Evolutionary conservation across 306 rosid genomes (phyloP).

Genomic region (Ormosia semicastrata): DNA sequence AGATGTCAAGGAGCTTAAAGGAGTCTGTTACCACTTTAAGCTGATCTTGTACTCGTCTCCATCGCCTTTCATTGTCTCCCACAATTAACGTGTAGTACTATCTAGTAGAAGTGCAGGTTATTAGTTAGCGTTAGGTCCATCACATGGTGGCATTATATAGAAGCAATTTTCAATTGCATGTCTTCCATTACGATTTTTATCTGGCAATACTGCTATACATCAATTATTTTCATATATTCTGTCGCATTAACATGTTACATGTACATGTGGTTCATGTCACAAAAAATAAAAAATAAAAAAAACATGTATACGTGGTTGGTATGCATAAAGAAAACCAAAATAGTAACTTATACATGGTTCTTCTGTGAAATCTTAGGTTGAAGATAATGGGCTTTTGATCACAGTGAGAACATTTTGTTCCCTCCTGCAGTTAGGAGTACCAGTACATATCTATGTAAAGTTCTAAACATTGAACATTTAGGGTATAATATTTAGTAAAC

Average conservation of each 20-base stretch:
- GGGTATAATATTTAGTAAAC: no score
- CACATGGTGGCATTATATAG: neutral
- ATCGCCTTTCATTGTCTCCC: constrained; percentile 84
- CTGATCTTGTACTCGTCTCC: constrained; percentile 72
- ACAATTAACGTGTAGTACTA: constrained; percentile 82
- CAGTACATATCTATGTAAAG: no score
- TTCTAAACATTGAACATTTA: no score
- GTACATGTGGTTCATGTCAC: no score
- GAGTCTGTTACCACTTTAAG: constrained; percentile 95
- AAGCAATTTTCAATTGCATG: neutral
- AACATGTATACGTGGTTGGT: no score
- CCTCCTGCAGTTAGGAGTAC: neutral
- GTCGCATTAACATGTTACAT: no score
- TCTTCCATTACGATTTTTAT: neutral
- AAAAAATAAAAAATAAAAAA: no score
- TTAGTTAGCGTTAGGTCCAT: neutral
- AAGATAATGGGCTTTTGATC: neutral
- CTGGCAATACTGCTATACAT: neutral
- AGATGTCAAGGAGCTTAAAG: constrained; percentile 77
- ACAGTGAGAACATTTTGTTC: no score
- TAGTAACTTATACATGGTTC: neutral
- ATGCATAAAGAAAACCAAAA: neutral
- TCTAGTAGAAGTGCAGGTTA: constrained; percentile 39
- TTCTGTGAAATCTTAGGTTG: neutral
- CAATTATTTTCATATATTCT: no score